Evolutionary conservation across 352 stramenopile genomes (phyloP), one percentile per base, ranked within the genome.

Genomic region (Globisporangium emineosum): DNA sequence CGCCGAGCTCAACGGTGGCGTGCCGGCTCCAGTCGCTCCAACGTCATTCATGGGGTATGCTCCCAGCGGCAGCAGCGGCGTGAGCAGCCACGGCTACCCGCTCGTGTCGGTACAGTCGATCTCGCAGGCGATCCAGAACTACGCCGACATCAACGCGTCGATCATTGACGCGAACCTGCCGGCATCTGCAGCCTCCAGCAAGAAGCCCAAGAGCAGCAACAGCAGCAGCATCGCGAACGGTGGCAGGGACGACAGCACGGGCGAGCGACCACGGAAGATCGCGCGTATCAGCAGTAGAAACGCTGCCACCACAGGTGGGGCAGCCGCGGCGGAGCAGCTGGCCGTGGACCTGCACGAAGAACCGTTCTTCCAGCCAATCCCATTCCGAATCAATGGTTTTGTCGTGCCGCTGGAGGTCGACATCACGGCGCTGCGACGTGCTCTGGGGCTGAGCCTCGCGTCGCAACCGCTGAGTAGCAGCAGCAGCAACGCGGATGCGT

Each of bases 331-430:
- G 6, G 68, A 64, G 0, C 51, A 76, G 27, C 66, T 69, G 23
- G 59, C 75, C 19, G 62, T 72, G 30, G 71, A 81, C 17, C 55
- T 65, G n/a, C 47, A 64, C n/a, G 69, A 86, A 25, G 76, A 79
- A 2, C 66, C 78, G 5, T 66, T 78, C 51, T 89, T 85, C 54
- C 74, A 85, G 8, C 70, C 76, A 32, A 87, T 91, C 57, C 80
- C 80, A 55, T 87, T 89, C 60, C 79, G 82, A 19, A 89, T 91
- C 67, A 89, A 91, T 63, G 82, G 82, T 9, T 84, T 88, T 33
- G 73, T 88, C 19, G 72, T 91, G 51, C 82, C 82, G 13, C 66
- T 91, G 17, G 82, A 91, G 59, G 77, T 91, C 29, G 82, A 91
- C 59, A 73, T 91, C 37, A 75, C 66, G 32, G 78, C 80, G 32